Evolutionary conservation across 805 yeast species (phyloP).

Genomic region (Metschnikowia shivogae): DNA sequence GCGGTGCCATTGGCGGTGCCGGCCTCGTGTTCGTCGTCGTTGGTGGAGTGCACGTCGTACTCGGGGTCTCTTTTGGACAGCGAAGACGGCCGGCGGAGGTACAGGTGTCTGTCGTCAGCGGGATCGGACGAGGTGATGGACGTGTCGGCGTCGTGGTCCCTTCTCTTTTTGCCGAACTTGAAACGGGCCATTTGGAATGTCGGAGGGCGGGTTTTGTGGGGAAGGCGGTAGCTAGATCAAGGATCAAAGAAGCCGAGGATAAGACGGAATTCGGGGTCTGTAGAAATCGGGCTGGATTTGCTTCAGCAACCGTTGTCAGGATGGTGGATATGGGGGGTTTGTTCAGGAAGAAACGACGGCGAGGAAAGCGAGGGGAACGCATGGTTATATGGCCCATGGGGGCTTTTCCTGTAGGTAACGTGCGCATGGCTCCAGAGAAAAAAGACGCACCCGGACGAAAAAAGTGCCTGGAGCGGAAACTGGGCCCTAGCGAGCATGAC

Average conservation of each 20-base stretch:
- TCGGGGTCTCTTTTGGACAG: conserved; percentile 12
- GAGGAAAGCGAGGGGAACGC: conserved; percentile 1
- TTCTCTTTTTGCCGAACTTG: conserved; percentile 50
- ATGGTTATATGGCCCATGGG: conserved; percentile 3
- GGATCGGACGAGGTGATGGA: conserved; percentile 12
- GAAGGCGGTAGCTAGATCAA: background rate
- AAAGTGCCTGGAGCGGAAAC: conserved; percentile 2
- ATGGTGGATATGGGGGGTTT: too few species aligned
- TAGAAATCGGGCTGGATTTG: background rate
- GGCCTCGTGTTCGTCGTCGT: background rate
- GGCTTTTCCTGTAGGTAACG: background rate
- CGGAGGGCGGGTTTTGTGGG: background rate
- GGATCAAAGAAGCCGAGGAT: background rate
- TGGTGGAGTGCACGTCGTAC: conserved; percentile 1
- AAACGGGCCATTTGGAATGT: conserved; percentile 47
- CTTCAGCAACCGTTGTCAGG: background rate
- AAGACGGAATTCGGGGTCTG: background rate
- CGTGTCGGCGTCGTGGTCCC: conserved; percentile 24
- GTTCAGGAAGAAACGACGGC: background rate
- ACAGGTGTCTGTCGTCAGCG: conserved; percentile 10
- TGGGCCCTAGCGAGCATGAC: background rate
- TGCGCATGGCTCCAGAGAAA: conserved; percentile 1
- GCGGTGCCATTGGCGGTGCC: conserved; percentile 7
- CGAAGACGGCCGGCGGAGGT: conserved; percentile 15
- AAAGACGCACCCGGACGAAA: conserved; percentile 1